These are phyloP conservation scores for Ustilago bromivora DNA, from an alignment of 1,284 basidiomycete genomes.

Conservation along the genomic window DNA sequence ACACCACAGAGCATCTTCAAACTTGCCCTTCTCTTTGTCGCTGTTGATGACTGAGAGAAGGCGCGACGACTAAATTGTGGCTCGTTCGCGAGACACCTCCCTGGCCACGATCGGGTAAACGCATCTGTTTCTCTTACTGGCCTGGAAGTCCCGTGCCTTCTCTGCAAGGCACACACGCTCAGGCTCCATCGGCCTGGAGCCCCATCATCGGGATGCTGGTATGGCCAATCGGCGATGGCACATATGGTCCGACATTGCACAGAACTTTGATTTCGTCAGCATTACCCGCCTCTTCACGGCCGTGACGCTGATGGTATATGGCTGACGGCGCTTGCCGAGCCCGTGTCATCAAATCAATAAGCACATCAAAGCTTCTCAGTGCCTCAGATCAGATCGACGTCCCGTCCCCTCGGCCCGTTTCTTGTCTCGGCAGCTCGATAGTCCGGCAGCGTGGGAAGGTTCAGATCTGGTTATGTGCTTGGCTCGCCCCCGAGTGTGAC, in stretches of 20 bases:
- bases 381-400: background rate
- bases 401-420: background rate
- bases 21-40: background rate
- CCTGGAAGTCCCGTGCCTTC: background rate
- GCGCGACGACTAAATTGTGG: background rate
- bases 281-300: background rate
- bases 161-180: background rate
- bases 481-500: background rate
- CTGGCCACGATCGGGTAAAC: constrained; percentile 15
- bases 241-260: background rate
- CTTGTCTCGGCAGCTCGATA: constrained; percentile 1
- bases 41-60: constrained; percentile 13
- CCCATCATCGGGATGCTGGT: background rate
- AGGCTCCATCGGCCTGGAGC: background rate
- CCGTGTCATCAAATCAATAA: background rate
- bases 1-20: background rate
- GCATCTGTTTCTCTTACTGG: background rate
- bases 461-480: background rate
- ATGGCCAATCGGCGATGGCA: background rate
- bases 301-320: background rate
- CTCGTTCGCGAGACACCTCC: constrained; percentile 3
- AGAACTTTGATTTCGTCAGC: background rate
- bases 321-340: background rate
- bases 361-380: background rate
- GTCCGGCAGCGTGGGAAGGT: background rate